Base-by-base conservation (phyloP, 1,284 basidiomycete genomes). In the Puccinia novopanici region DNA sequence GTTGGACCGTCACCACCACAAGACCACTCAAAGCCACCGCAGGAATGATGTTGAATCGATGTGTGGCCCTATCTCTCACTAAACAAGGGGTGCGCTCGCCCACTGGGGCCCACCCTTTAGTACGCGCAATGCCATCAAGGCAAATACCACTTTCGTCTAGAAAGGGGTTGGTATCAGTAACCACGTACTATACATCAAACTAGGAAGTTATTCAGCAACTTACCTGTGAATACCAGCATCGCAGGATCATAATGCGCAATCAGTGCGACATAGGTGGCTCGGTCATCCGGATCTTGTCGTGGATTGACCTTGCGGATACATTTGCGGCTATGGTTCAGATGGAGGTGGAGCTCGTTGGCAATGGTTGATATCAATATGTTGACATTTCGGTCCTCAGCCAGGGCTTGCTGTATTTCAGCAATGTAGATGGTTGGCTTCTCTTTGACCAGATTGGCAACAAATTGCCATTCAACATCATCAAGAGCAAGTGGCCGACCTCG, bases 351-450 rank as follows among this genome's bases (percentile, higher is more conserved):
- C 50, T 50, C 45, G 37, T 71, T 48, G 10, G 68, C 6, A 34
- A 71, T 71, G 8, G 42, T 71, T 15, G 24, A n/a, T 27, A 5
- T 5, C 5, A 22, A 50, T 3, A 71, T 34, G 4, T 12, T n/a
- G 19, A 71, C 17, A 24, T 52, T 52, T 8, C 5, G 40, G 3
- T 50, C 2, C 5, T 50, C 19, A 4, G 50, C 42, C 4, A 71
- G 42, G 10, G 10, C 5, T 3, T 45, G 19, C 24, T 71, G 68
- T 3, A 71, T 71, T 50, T 71, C 68, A 8, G 13, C 68, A 9
- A 71, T 12, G 37, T 71, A 71, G 27, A 54, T 50, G 4, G 68
- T 71, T n/a, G 68, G 68, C 6, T 71, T 37, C 9, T 48, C 42
- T 4, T 6, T 71, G 19, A 71, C 68, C 42, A 71, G 4, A 4